These are phyloP conservation scores for Centella asiatica DNA, from an alignment of 129 eudicot species.

Conservation along the genomic window DNA sequence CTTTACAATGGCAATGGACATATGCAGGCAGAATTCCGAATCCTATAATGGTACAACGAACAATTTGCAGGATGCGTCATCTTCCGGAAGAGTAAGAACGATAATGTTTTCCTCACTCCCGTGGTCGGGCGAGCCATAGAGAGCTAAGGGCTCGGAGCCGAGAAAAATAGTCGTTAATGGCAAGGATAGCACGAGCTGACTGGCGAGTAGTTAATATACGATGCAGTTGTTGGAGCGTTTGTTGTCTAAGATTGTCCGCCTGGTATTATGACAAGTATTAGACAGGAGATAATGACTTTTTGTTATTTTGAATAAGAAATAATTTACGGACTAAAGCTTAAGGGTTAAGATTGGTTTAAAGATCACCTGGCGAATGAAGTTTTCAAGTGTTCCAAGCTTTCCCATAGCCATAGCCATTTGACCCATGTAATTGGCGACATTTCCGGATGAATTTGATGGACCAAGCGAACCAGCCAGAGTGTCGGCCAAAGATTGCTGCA, in stretches of 20 bases:
- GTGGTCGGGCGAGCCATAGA: constrained; percentile 77
- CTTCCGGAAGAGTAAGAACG: not conserved
- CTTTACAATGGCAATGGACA: not conserved
- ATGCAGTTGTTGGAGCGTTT: constrained; percentile 68
- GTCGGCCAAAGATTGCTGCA: constrained; percentile 54
- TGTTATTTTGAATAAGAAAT: too few species aligned
- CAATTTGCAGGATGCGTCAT: not conserved
- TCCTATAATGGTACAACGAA: constrained; percentile 5
- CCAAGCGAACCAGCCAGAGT: constrained; percentile 49
- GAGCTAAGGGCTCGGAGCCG: constrained; percentile 72
- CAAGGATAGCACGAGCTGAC: constrained; percentile 68
- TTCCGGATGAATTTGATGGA: constrained; percentile 39
- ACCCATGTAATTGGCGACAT: constrained; percentile 64
- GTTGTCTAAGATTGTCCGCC: constrained; percentile 74
- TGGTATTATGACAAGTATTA: constrained; percentile 25
- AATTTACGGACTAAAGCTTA: too few species aligned
- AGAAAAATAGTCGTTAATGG: constrained; percentile 58
- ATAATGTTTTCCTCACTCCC: constrained; percentile 32
- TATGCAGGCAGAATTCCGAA: not conserved
- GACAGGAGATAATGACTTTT: not conserved
- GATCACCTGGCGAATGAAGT: constrained; percentile 49
- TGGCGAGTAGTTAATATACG: constrained; percentile 63
- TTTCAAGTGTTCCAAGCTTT: constrained; percentile 62
- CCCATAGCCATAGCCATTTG: constrained; percentile 86
- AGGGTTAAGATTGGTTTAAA: not conserved